Evolutionary conservation across 306 rosid species (phyloP).

Genomic region (Notholithocarpus densiflorus): DNA sequence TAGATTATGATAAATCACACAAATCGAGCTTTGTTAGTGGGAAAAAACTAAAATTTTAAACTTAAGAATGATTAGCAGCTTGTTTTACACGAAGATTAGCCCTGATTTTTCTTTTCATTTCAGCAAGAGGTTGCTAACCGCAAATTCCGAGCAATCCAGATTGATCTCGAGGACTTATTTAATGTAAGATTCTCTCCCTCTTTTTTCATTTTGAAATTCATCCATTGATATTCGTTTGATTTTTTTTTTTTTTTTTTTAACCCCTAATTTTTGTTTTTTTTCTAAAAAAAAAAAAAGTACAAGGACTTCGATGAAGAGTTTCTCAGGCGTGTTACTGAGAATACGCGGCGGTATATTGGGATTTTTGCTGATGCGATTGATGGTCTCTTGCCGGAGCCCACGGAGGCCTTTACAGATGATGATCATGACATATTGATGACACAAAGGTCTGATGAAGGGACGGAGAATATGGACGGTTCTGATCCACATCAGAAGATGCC

Average conservation of each 20-base stretch:
- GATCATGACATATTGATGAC: slow-evolving; percentile 97
- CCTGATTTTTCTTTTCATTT: slow-evolving; percentile 17
- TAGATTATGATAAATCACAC: not conserved
- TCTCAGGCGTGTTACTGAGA: slow-evolving; percentile 74
- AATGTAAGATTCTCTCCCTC: slow-evolving; percentile 38
- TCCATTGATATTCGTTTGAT: not conserved
- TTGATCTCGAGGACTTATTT: slow-evolving; percentile 76
- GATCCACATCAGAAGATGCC: slow-evolving; percentile 96
- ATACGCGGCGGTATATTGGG: slow-evolving; percentile 77
- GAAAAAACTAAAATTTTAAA: not conserved
- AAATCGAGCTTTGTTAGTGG: not conserved
- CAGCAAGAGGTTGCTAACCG: slow-evolving; percentile 96
- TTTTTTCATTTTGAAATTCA: not conserved
- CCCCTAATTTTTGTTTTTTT: not conserved
- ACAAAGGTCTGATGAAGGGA: slow-evolving; percentile 86
- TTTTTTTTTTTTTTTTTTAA: not conserved
- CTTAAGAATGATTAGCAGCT: not conserved
- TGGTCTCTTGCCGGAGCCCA: slow-evolving; percentile 81
- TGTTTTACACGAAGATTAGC: not conserved
- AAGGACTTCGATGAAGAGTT: slow-evolving; percentile 83
- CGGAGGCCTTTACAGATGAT: slow-evolving; percentile 80
- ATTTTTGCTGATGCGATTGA: slow-evolving; percentile 77
- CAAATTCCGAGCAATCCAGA: slow-evolving; percentile 62
- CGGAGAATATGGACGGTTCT: slow-evolving; percentile 58
- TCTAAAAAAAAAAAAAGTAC: slow-evolving; percentile 33